These are phyloP conservation scores for Ploettnerulaceae sp. DNA, from an alignment of 2,329 filamentous ascomycete species.

Conservation along the genomic window DNA sequence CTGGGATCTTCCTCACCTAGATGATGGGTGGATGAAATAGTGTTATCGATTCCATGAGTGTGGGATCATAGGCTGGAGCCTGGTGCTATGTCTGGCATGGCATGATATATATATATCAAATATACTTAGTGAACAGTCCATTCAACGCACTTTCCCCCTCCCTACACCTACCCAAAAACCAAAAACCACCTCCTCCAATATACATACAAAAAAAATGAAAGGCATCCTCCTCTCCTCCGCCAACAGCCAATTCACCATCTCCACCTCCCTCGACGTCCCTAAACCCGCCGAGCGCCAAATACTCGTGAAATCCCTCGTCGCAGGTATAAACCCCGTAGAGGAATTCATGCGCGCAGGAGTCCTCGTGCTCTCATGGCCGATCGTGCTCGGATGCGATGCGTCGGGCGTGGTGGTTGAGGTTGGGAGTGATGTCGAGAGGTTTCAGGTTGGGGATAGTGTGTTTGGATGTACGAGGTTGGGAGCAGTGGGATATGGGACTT, in stretches of 20 bases:
- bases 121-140: not conserved
- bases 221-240: conserved; percentile 24
- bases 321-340: conserved; percentile 38
- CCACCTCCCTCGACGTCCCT: conserved; percentile 25
- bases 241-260: conserved; percentile 17
- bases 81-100: no score
- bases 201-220: no score
- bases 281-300: conserved; percentile 34
- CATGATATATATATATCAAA: no score
- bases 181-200: not conserved
- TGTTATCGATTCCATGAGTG: no score
- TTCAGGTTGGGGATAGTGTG: conserved; percentile 35
- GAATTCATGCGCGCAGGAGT: conserved; percentile 35
- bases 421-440: conserved; percentile 31
- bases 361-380: conserved; percentile 35
- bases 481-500: conserved; percentile 33
- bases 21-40: no score
- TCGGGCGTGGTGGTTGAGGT: conserved; percentile 34
- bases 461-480: conserved; percentile 37
- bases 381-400: conserved; percentile 38
- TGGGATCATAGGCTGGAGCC: no score
- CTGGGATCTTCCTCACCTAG: no score
- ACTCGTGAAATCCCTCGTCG: conserved; percentile 36
- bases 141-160: not conserved
- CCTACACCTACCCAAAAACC: not conserved